Evolutionary conservation across 306 rosid genomes (phyloP), one percentile per base, ranked within the genome.

Genomic region (Ziziphus jujuba): DNA sequence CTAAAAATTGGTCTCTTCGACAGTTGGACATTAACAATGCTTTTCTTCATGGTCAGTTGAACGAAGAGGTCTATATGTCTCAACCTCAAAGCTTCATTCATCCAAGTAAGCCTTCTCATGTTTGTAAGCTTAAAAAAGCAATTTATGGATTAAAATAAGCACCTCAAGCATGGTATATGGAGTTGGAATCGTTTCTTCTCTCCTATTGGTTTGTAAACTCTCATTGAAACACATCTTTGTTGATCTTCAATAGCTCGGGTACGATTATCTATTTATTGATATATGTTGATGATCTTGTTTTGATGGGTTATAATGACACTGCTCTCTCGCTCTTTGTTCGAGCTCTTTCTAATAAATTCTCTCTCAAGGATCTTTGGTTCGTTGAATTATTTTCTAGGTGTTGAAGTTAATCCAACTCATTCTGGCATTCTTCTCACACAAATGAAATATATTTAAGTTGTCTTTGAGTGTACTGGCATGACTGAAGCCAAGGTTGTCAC

Each of bases 91-190:
- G 52, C 5, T 48, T 48, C 13, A 13, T 48, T 3, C 13, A 48
- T 48, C 8, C 8, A 3, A 1, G 13, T n/a, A 5, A 48, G 14
- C 52, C 52, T 1, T 48, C 52, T 1, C 12, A 48, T 48, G 17
- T 48, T 12, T 48, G 25, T 36, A 47, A 13, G 12, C 52, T 48
- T 13, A 5, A 48, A 9, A 48, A 48, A 13, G 52, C 19, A 60
- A 35, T 36, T 35, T 61, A 22, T 38, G 49, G 67, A 17, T 63
- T 15, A 24, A 48, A 49, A 44, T n/a, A 61, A 36, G 65, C 51
- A 7, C 44, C 22, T 13, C n/a, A n/a, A 17, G 68, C 40, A 6
- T n/a, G 52, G 52, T 48, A 48, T 17, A 10, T 1, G 5, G 52
- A 48, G 5, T 12, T 48, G 14, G 13, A 12, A 48, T 6, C 52